A percentile compares a stretch with the other conserved stretches of the same genome.
Conservation (phyloP, 768 basidiomycete genomes). For the Asterophora lycoperdoides region DNA sequence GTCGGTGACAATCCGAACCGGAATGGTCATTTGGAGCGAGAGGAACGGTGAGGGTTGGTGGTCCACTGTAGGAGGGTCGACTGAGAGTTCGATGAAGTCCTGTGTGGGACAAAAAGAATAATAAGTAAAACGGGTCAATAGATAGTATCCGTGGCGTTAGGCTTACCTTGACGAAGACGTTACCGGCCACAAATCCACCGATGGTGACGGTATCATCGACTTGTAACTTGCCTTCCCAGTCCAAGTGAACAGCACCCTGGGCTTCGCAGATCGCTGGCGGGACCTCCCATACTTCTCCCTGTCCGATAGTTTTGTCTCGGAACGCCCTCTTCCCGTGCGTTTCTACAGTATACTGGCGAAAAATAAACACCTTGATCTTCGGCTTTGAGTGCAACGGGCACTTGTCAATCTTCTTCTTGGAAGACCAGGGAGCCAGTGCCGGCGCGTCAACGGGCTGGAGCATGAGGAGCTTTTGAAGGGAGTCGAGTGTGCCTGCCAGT, state of each 20-base stretch:
- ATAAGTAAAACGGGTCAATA: slow-evolving; percentile 1
- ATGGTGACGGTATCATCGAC: slow-evolving; percentile 33
- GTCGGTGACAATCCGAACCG: slow-evolving; percentile 59
- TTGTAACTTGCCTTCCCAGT: slow-evolving; percentile 57
- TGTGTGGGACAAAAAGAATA: slow-evolving; percentile 20
- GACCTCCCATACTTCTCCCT: slow-evolving; percentile 45
- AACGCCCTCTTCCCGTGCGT: slow-evolving; percentile 33
- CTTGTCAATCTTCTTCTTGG: slow-evolving; percentile 6
- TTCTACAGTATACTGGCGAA: slow-evolving; percentile 44
- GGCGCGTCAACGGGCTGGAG: slow-evolving; percentile 12
- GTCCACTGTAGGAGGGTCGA: slow-evolving; percentile 34
- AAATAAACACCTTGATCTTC: slow-evolving; percentile 45
- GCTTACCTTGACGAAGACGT: slow-evolving; percentile 40
- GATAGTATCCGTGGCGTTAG: background rate
- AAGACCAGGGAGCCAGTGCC: slow-evolving; percentile 16
- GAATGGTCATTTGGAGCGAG: slow-evolving; percentile 40
- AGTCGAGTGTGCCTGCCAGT: slow-evolving; percentile 41
- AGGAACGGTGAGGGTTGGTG: slow-evolving; percentile 29
- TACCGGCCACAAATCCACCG: slow-evolving; percentile 44
- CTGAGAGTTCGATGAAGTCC: slow-evolving; percentile 54
- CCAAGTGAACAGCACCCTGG: slow-evolving; percentile 34
- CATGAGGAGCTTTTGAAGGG: slow-evolving; percentile 44
- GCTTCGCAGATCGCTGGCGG: slow-evolving; percentile 29
- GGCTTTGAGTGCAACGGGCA: slow-evolving; percentile 7
- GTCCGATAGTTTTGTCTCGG: slow-evolving; percentile 39